Evolutionary conservation across 2,329 filamentous ascomycete genomes (phyloP).

Genomic region (Microsporum canis): DNA sequence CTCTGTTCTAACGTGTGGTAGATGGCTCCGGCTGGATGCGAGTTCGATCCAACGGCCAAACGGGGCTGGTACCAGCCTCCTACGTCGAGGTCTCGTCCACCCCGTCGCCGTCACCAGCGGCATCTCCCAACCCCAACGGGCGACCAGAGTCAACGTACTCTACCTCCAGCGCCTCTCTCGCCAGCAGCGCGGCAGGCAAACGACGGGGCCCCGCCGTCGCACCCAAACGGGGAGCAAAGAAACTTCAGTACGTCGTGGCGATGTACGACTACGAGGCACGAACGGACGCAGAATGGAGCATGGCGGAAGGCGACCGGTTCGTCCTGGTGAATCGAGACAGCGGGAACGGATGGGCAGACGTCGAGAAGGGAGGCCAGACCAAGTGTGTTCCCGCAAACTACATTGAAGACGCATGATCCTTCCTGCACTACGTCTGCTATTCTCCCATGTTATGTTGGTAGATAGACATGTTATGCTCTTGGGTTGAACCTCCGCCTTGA

Average conservation of each 20-base stretch:
- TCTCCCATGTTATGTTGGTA: background rate
- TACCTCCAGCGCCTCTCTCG: slow-evolving; percentile 59
- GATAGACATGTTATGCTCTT: background rate
- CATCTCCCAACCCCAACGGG: slow-evolving; percentile 22
- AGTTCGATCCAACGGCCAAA: slow-evolving; percentile 57
- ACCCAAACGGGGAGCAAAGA: slow-evolving; percentile 81
- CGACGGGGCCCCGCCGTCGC: slow-evolving; percentile 90
- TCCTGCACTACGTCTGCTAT: background rate
- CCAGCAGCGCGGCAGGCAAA: slow-evolving; percentile 48
- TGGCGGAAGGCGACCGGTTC: slow-evolving; percentile 82
- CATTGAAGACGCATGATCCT: slow-evolving; percentile 48
- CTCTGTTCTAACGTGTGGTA: slow-evolving; percentile 28
- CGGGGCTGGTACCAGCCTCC: slow-evolving; percentile 75
- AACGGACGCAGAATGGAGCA: slow-evolving; percentile 76
- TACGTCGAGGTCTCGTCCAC: slow-evolving; percentile 62
- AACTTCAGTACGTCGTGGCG: slow-evolving; percentile 84
- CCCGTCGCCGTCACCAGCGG: slow-evolving; percentile 20
- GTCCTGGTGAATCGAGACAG: slow-evolving; percentile 78
- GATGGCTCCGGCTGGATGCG: slow-evolving; percentile 89
- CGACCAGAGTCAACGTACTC: slow-evolving; percentile 68
- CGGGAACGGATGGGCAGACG: slow-evolving; percentile 93
- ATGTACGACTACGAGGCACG: slow-evolving; percentile 84
- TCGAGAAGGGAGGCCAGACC: slow-evolving; percentile 76
- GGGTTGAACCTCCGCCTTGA: background rate
- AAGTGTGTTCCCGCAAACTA: slow-evolving; percentile 93